These are phyloP conservation scores for Parsonsia alboflavescens DNA, from an alignment of 257 asterid species.

Conservation along the genomic window DNA sequence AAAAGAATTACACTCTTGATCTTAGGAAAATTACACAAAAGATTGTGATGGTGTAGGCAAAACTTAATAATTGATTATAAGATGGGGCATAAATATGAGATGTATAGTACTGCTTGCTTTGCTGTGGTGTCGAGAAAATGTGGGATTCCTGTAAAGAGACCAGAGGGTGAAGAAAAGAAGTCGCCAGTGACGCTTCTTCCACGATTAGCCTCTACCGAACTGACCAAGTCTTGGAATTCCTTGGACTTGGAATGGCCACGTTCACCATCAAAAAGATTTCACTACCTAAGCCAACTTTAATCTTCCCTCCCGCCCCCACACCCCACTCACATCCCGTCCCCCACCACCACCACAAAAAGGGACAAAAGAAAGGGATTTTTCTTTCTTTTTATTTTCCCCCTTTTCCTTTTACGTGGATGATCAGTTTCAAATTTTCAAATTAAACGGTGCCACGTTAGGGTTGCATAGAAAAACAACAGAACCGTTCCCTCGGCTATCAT, in stretches of 20 bases:
- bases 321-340: too few species aligned
- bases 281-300: background rate
- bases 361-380: background rate
- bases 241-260: constrained; percentile 16
- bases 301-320: too few species aligned
- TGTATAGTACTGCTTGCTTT: background rate
- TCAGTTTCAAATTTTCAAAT: background rate
- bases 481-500: too few species aligned
- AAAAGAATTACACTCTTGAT: too few species aligned
- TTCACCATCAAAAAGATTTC: background rate
- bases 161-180: background rate
- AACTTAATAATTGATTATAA: too few species aligned
- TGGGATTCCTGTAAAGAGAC: background rate
- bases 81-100: too few species aligned
- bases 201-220: constrained; percentile 5
- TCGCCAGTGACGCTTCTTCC: constrained; percentile 4
- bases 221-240: constrained; percentile 8
- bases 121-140: background rate
- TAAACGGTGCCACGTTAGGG: constrained; percentile 4
- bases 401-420: background rate
- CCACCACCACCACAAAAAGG: background rate
- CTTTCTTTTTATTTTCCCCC: background rate
- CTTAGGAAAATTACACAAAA: too few species aligned
- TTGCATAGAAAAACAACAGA: background rate
- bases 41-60: too few species aligned